Evolutionary conservation across 192 early-diverging fungal genomes (phyloP).

Genomic region (Pilobolus umbonatus): DNA sequence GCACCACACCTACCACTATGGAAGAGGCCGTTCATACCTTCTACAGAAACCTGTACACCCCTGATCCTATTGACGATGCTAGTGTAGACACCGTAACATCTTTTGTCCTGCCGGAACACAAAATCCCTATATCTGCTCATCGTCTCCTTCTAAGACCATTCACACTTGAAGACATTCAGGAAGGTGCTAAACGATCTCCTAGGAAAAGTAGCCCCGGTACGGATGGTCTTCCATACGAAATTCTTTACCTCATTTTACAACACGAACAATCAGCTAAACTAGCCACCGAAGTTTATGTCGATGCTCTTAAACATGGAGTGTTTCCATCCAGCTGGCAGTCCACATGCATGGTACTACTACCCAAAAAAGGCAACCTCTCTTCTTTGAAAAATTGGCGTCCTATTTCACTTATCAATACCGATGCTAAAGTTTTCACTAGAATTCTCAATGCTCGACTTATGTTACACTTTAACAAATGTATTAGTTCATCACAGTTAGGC

Average conservation of each 20-base stretch:
- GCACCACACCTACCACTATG: neutral
- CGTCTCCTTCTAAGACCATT: neutral
- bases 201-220: conserved; percentile 2
- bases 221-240: conserved; percentile 10
- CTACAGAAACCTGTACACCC: neutral
- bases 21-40: neutral
- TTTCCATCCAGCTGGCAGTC: conserved; percentile 5
- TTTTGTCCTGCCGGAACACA: neutral
- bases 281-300: neutral
- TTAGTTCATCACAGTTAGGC: neutral
- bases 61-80: neutral
- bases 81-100: neutral
- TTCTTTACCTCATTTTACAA: neutral
- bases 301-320: neutral
- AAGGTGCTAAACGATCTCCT: neutral
- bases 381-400: conserved; percentile 17
- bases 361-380: conserved; percentile 11
- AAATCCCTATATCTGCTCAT: neutral
- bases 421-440: conserved; percentile 14
- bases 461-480: neutral
- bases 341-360: conserved; percentile 13
- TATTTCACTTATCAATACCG: conserved; percentile 8
- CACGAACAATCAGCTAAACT: neutral
- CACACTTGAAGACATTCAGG: neutral
- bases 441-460: conserved; percentile 1